Evolutionary conservation across 495 filamentous ascomycete genomes (phyloP), one percentile per base, ranked within the genome.

Genomic region (Xylaria castorea): DNA sequence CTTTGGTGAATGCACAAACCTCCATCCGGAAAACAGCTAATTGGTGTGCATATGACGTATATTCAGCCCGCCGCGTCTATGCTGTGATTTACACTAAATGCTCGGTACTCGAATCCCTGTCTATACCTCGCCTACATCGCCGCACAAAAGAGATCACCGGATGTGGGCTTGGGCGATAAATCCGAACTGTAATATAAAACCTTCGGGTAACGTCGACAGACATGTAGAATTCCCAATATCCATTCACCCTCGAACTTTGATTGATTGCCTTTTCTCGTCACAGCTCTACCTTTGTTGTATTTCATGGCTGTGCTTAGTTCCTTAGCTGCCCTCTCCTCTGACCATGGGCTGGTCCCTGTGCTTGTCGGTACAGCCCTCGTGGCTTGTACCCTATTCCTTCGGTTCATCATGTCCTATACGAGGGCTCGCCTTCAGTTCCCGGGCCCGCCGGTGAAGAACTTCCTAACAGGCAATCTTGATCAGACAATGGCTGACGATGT

Each of bases 361-460:
- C 57, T 70, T n/a, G 27, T 22, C 14, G 55, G 57, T 27, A 5
- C n/a, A 20, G 57, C 55, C 30, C 20, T 70, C 30, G 68, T 70
- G 42, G 68, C 57, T 36, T 5, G 68, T 38, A 62, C 57, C 18
- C 0, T 38, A 25, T 12, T 70, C 8, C 18, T 70, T 9, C 40
- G 55, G 25, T 70, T 70, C 30, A 62, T 70, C 30, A 18, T 70
- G 3, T 70, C 57, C 11, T 70, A 70, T 27, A 62, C 68, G 30
- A 42, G 58, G 18, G 68, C 68, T 70, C 68, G 68, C 36, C 57
- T 32, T 14, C 68, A 70, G 68, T 70, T 70, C 11, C 68, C 68
- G 12, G 68, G 68, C 5, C 68, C 68, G 14, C 68, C 68, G 4
- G 68, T 70, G 22, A 48, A 70, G 30, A 70, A 62, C 57, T 14